Base-by-base conservation (phyloP, 2,329 filamentous ascomycete species). In the Sphaerulina vaccinii region DNA sequence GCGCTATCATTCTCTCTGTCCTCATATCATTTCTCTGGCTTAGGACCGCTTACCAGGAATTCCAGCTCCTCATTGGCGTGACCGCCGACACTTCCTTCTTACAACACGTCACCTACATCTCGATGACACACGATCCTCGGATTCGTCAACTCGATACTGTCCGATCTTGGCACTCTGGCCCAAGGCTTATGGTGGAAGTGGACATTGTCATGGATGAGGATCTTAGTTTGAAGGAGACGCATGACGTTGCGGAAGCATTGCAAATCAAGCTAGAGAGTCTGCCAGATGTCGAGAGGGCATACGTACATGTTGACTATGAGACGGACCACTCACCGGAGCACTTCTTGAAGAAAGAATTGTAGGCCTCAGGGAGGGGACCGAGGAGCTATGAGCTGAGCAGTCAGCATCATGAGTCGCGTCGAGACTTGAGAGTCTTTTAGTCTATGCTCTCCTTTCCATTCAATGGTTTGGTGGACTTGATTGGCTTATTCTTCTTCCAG, bases 271-370 rank as follows among this genome's bases (percentile, higher is more conserved):
- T 97, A 2, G 93, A 99, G 79, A 88, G 85, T 51, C 72, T 99
- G 57, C 92, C 93, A 0, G 86, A 96, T 67, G 85, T 97, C 8
- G 93, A 97, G 79, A 77, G 93, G 53, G 90, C 90, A 0, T 97
- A 96, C 68, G 93, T 97, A 16, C 93, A 99, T 70, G 91, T 96
- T 15, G 93, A 99, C 70, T 97, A 95, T 64, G 93, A 97, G 75
- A 96, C 91, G 3, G 90, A 87, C 15, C 93, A 97, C 71, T 91
- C 93, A 70, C 92, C 92, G 0, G 91, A 96, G 75, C 91, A 86
- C 68, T 84, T 80, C 57, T 69, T 82, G 68, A 85, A 85, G 69
- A 85, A 85, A 71, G 82, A 85, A 61, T 64, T 85, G 40, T 84
- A 68, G 57, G 47, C 32, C n/a, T n/a, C n/a, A n/a, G n/a, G n/a